These are phyloP conservation scores for Fusarium verrucosum DNA, from an alignment of 2,329 filamentous ascomycete genomes.

Conservation along the genomic window DNA sequence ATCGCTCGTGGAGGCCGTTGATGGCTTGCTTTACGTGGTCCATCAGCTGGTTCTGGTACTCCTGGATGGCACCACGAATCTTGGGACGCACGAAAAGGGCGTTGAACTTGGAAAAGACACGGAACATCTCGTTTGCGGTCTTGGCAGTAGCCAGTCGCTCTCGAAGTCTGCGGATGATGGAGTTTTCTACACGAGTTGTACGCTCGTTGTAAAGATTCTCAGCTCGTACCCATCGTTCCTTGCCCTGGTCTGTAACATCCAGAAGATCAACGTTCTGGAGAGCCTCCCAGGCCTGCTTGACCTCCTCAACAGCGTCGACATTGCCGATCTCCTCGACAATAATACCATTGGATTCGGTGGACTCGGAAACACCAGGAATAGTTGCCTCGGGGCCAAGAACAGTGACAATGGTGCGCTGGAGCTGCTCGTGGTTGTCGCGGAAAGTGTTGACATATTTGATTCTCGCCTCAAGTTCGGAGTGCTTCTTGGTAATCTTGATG, in stretches of 20 bases:
- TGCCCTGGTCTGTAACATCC: conserved; percentile 90
- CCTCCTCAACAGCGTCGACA: conserved; percentile 95
- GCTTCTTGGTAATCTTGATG: conserved; percentile 91
- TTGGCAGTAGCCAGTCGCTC: conserved; percentile 95
- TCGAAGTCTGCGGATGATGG: conserved; percentile 92
- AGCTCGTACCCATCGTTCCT: conserved; percentile 89
- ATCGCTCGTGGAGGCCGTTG: conserved; percentile 89
- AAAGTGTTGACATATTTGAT: conserved; percentile 95
- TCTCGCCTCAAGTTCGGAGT: conserved; percentile 87
- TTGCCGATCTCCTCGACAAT: conserved; percentile 95
- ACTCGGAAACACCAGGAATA: conserved; percentile 63
- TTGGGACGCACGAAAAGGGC: conserved; percentile 98
- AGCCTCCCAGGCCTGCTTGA: conserved; percentile 92
- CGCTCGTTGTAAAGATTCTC: conserved; percentile 98
- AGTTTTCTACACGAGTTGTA: conserved; percentile 96
- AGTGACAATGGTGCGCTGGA: conserved; percentile 94
- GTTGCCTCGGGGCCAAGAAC: conserved; percentile 83
- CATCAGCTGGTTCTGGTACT: conserved; percentile 98
- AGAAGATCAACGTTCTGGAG: conserved; percentile 95
- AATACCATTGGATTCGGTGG: conserved; percentile 66
- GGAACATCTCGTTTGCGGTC: conserved; percentile 99
- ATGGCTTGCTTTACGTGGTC: conserved; percentile 98
- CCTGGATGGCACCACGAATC: conserved; percentile 95
- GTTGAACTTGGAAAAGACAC: conserved; percentile 99
- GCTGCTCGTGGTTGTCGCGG: conserved; percentile 95